Evolutionary conservation across 345 rosid genomes (phyloP), one percentile per base, ranked within the genome.

Genomic region (Punica granatum): DNA sequence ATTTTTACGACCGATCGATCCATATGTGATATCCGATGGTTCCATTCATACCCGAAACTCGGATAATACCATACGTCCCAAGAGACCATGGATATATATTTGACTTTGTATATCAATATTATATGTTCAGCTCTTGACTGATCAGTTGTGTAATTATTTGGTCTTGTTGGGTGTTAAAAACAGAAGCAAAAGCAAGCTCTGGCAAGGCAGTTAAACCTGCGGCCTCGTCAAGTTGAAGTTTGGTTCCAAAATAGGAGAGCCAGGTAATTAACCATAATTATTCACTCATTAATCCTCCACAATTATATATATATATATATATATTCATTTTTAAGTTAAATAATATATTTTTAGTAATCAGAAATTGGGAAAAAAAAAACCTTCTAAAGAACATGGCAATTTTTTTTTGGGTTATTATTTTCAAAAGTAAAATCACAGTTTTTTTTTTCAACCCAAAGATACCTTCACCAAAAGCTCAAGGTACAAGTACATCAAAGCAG

Each of bases 221-320:
- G 96, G 66, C 88, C 99, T 30, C 86, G 99, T 69, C 99, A 94
- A 70, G 97, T 94, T 16, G 99, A 94, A 81, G 99, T 94, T 1
- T 94, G 99, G 99, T 94, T 94, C 75, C 99, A 94, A 70, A 94
- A 94, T 78, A 84, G 99, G 46, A 86, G 99, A 86, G 99, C 98
- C 73, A 91, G 99, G 99, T 89, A 79, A 69, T 13, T 12, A 13
- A 54, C 49, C 49, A 30, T 30, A 12, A 10, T 30, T 28, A 26
- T 13, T 13, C 3, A 13, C 4, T 4, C 61, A 56, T 25, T 34
- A 26, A 39, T 56, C 23, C 39, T 26, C 9, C 26, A 36, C 33
- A 0, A 0, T 26, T 44, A 0, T 25, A 25, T 37, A 37, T 37
- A 56, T 14, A 26, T n/a, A 0, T 36, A 33, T 14, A 53, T 7